phyloP scores from a whole-genome alignment of 768 basidiomycete species.

The Tylopilus subfusipes region DNA sequence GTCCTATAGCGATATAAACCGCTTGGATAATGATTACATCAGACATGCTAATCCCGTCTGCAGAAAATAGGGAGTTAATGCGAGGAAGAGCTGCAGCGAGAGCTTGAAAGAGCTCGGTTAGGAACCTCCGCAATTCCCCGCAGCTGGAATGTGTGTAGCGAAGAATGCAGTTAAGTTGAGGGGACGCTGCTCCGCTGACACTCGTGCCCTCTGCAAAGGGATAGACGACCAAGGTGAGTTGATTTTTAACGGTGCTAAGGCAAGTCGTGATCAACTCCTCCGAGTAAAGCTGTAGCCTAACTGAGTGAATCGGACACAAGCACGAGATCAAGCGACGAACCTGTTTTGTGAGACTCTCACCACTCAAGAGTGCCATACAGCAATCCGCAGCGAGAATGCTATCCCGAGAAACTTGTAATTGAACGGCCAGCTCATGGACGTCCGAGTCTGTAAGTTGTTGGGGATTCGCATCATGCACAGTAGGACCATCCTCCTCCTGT shows the following conservation, averaged over 20 bases:
- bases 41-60: conserved; percentile 68
- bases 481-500: neutral
- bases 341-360: conserved; percentile 82
- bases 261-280: conserved; percentile 88
- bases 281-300: conserved; percentile 68
- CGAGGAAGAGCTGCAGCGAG: conserved; percentile 69
- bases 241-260: conserved; percentile 73
- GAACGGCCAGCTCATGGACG: conserved; percentile 47
- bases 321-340: conserved; percentile 38
- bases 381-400: conserved; percentile 83
- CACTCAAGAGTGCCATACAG: conserved; percentile 70
- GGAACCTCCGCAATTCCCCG: conserved; percentile 41
- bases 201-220: conserved; percentile 79
- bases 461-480: conserved; percentile 7
- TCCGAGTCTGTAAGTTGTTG: conserved; percentile 43
- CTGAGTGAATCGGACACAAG: conserved; percentile 1
- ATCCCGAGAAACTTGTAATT: conserved; percentile 62
- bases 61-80: conserved; percentile 69
- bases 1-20: conserved; percentile 90
- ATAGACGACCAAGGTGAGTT: conserved; percentile 74
- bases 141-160: conserved; percentile 38
- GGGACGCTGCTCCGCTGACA: conserved; percentile 37
- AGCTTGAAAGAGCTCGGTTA: conserved; percentile 71
- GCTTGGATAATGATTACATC: conserved; percentile 90
- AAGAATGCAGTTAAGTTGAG: conserved; percentile 51